phyloP scores from a whole-genome alignment of 169 alveolate species.

The Cyclospora cayetanensis region DNA sequence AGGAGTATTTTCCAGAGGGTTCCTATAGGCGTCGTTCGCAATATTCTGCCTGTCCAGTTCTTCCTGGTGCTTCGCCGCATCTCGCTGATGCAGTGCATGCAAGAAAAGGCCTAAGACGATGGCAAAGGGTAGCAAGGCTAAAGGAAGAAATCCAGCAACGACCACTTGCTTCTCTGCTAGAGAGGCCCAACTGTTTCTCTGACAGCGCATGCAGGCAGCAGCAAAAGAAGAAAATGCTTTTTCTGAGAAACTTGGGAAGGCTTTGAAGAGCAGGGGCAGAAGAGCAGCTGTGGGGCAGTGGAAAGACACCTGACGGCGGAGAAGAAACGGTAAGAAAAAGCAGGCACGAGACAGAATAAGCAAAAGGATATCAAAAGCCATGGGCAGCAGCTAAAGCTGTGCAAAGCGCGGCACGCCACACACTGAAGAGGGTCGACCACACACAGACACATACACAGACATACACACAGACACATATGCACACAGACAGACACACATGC shows the following conservation, averaged over 20 bases:
- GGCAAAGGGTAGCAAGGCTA: not conserved
- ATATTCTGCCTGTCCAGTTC: not conserved
- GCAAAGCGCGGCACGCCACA: not conserved
- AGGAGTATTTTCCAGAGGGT: not conserved
- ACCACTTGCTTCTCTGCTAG: not conserved
- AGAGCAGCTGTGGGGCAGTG: not conserved
- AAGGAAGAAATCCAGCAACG: not conserved
- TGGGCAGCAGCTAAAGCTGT: not conserved
- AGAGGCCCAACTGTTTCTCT: not conserved
- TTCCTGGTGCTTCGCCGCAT: not conserved
- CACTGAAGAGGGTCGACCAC: not conserved
- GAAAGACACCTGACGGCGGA: not conserved
- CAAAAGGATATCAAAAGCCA: not conserved
- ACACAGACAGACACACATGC: not conserved
- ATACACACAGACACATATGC: not conserved
- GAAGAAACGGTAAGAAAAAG: not conserved
- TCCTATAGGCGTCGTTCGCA: not conserved
- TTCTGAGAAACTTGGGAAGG: too few relatives aligned
- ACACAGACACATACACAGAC: not conserved
- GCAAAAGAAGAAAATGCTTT: not conserved
- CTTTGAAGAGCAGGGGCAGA: too few relatives aligned
- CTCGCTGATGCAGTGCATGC: conserved; percentile 6
- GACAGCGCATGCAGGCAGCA: too few relatives aligned
- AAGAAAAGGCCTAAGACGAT: not conserved
- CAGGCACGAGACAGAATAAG: not conserved